Percentiles rank a stretch among this genome's conserved stretches.
phyloP scores from a whole-genome alignment of 2,329 filamentous ascomycete species.

The Sarocladiaceae sp. region DNA sequence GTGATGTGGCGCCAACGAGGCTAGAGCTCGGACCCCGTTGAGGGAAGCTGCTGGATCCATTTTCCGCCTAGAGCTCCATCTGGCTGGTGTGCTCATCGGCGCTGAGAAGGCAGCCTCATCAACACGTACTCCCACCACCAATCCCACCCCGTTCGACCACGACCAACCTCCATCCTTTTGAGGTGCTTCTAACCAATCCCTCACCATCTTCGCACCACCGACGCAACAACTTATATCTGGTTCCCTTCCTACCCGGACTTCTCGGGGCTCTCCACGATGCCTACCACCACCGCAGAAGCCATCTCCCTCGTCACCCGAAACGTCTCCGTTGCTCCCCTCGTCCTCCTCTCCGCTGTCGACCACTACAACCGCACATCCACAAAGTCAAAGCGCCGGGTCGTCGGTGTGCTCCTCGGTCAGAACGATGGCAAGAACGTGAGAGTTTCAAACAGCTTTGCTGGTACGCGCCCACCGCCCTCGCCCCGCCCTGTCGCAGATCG shows the following conservation, averaged over 20 bases:
- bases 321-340: constrained; percentile 94
- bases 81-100: neutral
- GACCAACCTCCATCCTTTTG: constrained; percentile 9
- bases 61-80: constrained; percentile 2
- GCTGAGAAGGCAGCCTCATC: constrained; percentile 9
- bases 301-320: constrained; percentile 89
- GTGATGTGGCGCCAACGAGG: constrained; percentile 8
- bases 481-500: constrained; percentile 6
- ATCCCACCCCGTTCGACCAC: constrained; percentile 7
- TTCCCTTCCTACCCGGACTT: neutral
- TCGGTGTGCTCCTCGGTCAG: constrained; percentile 89
- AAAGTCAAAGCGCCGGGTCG: constrained; percentile 78
- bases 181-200: no score
- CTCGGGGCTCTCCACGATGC: constrained; percentile 55
- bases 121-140: constrained; percentile 5
- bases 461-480: constrained; percentile 39
- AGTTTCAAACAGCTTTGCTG: constrained; percentile 98
- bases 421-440: constrained; percentile 95
- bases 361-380: constrained; percentile 91
- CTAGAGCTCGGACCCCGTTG: constrained; percentile 6
- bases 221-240: no score
- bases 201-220: no score
- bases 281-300: constrained; percentile 92
- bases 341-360: constrained; percentile 95
- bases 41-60: constrained; percentile 1